phyloP scores from a whole-genome alignment of 2,329 filamentous ascomycete genomes.

The Fusarium buxicola region DNA sequence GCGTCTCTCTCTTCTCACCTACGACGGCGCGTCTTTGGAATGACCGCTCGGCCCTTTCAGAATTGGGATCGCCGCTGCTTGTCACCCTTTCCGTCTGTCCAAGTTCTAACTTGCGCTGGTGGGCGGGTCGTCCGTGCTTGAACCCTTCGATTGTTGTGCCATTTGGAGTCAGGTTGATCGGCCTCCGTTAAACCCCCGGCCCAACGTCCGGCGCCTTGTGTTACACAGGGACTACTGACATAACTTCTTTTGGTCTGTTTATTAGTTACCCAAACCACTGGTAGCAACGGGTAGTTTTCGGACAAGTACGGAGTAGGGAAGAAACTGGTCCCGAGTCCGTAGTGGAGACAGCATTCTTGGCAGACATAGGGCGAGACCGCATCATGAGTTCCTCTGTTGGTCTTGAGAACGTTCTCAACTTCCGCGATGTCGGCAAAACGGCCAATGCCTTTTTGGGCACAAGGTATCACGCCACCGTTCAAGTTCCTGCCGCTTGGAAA shows the following conservation, averaged over 20 bases:
- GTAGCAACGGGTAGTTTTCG: constrained; percentile 1
- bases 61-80: constrained; percentile 31
- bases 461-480: constrained; percentile 55
- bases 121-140: constrained; percentile 17
- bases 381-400: constrained; percentile 33
- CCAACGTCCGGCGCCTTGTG: constrained; percentile 7
- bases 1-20: constrained; percentile 14
- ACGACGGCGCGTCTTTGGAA: constrained; percentile 23
- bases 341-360: constrained; percentile 12
- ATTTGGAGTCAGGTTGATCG: constrained; percentile 25
- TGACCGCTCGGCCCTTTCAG: constrained; percentile 27
- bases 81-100: constrained; percentile 26
- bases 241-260: neutral
- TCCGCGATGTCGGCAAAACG: constrained; percentile 78
- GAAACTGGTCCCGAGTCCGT: neutral
- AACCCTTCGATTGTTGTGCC: constrained; percentile 27
- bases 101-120: constrained; percentile 11
- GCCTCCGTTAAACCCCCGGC: constrained; percentile 28
- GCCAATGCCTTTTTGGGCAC: constrained; percentile 70
- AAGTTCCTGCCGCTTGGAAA: too few species aligned
- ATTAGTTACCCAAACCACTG: constrained; percentile 4
- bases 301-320: constrained; percentile 1
- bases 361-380: neutral
- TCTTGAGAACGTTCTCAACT: constrained; percentile 69
- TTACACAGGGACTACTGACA: constrained; percentile 19